phyloP scores from a whole-genome alignment of 108 stramenopile species.

The Skeletonema costatum region DNA sequence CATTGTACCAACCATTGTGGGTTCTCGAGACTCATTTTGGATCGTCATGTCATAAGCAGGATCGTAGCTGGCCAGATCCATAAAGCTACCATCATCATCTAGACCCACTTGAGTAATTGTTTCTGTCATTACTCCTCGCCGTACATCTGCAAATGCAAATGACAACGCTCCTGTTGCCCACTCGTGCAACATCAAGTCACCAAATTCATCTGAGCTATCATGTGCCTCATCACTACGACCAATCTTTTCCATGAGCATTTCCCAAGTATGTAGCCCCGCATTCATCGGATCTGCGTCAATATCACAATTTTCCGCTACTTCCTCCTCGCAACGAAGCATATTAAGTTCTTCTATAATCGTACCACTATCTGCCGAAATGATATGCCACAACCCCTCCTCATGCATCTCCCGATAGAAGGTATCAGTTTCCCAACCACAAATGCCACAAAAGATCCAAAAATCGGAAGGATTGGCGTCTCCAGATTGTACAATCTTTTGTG shows the following conservation, averaged over 20 bases:
- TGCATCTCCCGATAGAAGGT: slow-evolving; percentile 47
- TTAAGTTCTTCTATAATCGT: slow-evolving; percentile 47
- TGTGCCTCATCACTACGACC: slow-evolving; percentile 21
- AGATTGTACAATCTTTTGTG: slow-evolving; percentile 17
- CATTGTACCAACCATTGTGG: slow-evolving; percentile 46
- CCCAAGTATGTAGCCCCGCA: slow-evolving; percentile 52
- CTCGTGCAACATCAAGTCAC: slow-evolving; percentile 42
- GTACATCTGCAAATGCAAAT: slow-evolving; percentile 17
- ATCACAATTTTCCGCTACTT: slow-evolving; percentile 37
- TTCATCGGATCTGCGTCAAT: slow-evolving; percentile 37
- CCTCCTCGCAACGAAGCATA: slow-evolving; percentile 43
- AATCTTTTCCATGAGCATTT: slow-evolving; percentile 54
- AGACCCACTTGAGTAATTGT: slow-evolving; percentile 20
- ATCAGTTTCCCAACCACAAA: slow-evolving; percentile 50
- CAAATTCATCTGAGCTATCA: slow-evolving; percentile 33
- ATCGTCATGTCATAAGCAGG: slow-evolving; percentile 32
- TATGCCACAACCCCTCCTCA: slow-evolving; percentile 41
- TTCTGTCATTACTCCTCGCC: slow-evolving; percentile 1
- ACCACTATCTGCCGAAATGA: slow-evolving; percentile 28
- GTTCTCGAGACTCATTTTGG: not conserved
- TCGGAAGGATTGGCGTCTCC: slow-evolving; percentile 45
- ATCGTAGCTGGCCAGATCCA: slow-evolving; percentile 36
- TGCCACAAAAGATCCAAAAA: slow-evolving; percentile 55
- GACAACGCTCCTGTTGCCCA: slow-evolving; percentile 44
- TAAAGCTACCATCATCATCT: slow-evolving; percentile 8